Conservation (phyloP, 1,284 basidiomycete species). For the Trametes hirsuta region DNA sequence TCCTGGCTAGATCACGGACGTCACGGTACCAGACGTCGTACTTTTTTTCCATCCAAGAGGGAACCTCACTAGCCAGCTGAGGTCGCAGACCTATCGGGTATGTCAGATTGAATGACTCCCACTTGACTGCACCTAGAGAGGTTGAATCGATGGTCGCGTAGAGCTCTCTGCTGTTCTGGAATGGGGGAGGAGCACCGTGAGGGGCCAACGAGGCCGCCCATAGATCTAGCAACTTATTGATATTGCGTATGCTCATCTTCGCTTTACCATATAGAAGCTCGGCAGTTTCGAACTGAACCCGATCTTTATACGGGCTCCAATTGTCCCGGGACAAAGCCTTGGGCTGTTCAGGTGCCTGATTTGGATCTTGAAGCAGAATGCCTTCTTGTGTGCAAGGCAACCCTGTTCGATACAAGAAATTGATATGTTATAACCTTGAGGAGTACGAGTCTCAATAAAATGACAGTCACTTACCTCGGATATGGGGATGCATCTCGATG, state of each 20-base stretch:
- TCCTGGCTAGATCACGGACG: neutral
- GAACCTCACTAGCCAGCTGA: neutral
- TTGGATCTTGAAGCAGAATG: neutral
- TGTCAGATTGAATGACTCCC: constrained; percentile 12
- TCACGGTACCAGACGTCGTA: constrained; percentile 12
- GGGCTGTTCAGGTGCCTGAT: neutral
- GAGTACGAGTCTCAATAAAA: too few relatives aligned
- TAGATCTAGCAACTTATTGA: constrained; percentile 15
- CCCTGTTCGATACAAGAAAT: too few relatives aligned
- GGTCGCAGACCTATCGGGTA: neutral
- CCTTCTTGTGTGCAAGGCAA: too few relatives aligned
- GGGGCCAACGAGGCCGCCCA: constrained; percentile 4
- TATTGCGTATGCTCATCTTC: constrained; percentile 9
- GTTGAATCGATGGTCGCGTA: constrained; percentile 12
- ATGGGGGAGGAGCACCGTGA: neutral
- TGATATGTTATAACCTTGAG: too few relatives aligned
- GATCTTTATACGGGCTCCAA: neutral
- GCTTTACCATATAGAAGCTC: constrained; percentile 15
- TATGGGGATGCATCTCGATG: too few relatives aligned
- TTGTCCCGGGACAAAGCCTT: neutral
- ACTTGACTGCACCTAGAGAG: constrained; percentile 2
- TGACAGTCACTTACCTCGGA: too few relatives aligned
- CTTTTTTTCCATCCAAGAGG: neutral
- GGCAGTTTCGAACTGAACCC: constrained; percentile 17
- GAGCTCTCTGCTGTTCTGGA: neutral